Conservation (phyloP, 306 rosid genomes). For the Hippophae gyantsensis region DNA sequence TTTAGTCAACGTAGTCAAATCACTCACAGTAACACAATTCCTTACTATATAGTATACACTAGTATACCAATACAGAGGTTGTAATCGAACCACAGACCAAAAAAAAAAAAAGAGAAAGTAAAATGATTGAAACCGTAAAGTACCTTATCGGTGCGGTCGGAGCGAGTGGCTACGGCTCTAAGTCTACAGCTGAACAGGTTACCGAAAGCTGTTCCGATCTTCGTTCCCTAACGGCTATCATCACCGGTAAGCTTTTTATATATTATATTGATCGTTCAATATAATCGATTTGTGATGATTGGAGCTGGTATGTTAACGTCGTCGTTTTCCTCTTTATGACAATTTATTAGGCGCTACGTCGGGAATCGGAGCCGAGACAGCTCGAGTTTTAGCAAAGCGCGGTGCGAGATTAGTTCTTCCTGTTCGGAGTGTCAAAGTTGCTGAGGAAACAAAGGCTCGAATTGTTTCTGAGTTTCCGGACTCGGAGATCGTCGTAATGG, state of each 20-base stretch:
- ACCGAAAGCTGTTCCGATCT: constrained; percentile 37
- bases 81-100: too few relatives aligned
- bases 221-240: constrained; percentile 61
- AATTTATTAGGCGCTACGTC: constrained; percentile 59
- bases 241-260: constrained; percentile 46
- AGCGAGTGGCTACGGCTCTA: constrained; percentile 68
- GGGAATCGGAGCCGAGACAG: constrained; percentile 90
- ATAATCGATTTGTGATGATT: neutral
- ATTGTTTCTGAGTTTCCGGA: constrained; percentile 49
- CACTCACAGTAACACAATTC: neutral
- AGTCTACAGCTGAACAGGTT: constrained; percentile 74
- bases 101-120: neutral
- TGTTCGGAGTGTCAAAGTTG: constrained; percentile 59
- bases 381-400: constrained; percentile 68
- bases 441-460: constrained; percentile 57
- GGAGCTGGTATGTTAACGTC: too few relatives aligned
- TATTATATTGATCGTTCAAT: neutral
- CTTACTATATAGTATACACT: too few relatives aligned
- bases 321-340: neutral
- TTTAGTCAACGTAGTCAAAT: constrained; percentile 15
- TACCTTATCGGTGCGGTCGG: constrained; percentile 77
- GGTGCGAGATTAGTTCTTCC: constrained; percentile 78
- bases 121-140: constrained; percentile 51
- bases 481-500: constrained; percentile 45
- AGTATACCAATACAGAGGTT: too few relatives aligned